These are phyloP conservation scores for Chrysoporthe cubensis DNA, from an alignment of 2,329 filamentous ascomycete genomes.

Conservation along the genomic window DNA sequence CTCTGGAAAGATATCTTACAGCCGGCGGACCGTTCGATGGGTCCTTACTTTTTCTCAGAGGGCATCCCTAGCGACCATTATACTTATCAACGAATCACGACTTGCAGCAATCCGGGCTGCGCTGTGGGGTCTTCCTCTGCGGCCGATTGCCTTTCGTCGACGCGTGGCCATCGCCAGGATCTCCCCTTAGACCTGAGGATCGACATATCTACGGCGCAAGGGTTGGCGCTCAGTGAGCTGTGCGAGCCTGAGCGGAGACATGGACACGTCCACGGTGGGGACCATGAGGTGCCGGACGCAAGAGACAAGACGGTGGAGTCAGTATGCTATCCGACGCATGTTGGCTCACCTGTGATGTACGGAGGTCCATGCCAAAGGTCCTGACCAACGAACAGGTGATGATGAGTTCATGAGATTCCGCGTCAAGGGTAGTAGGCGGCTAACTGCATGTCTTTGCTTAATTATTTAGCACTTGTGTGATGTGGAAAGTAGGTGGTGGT, in stretches of 20 bases:
- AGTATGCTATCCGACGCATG: constrained; percentile 33
- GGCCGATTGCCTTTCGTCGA: no score
- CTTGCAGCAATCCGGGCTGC: no score
- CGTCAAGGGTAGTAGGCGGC: background rate
- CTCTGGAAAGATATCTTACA: no score
- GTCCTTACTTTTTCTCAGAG: no score
- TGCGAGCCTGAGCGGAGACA: constrained; percentile 2
- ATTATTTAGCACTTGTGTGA: background rate
- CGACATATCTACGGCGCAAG: constrained; percentile 7
- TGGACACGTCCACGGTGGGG: constrained; percentile 5
- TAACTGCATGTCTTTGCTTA: background rate
- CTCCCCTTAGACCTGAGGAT: background rate
- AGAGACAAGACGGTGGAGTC: constrained; percentile 13
- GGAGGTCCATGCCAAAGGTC: background rate
- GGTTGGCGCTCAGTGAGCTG: constrained; percentile 8
- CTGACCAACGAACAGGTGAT: background rate
- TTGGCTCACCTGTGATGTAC: constrained; percentile 22
- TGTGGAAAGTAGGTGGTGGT: background rate
- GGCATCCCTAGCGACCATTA: no score
- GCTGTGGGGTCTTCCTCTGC: no score
- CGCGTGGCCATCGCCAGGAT: no score
- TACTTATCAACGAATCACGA: no score
- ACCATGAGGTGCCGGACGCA: constrained; percentile 9
- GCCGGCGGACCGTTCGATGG: no score
- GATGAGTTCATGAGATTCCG: background rate